Evolutionary conservation across 2,329 filamentous ascomycete species (phyloP).

Genomic region (Stagonosporopsis rhizophila): DNA sequence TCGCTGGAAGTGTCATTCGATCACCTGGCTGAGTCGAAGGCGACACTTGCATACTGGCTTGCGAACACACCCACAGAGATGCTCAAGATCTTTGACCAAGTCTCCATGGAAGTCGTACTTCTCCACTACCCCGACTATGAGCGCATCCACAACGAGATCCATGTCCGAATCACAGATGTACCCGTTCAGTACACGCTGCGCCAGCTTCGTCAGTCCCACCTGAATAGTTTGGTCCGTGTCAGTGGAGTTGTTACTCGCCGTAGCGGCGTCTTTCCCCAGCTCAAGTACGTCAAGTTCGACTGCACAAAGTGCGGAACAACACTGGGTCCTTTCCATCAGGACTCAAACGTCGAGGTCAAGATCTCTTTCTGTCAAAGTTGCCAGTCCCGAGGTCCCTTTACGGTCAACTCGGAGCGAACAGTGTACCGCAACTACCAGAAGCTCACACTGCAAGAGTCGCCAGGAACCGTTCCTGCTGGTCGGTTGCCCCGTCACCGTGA

Average conservation of each 20-base stretch:
- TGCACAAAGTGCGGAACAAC: slow-evolving; percentile 92
- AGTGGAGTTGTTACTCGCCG: slow-evolving; percentile 94
- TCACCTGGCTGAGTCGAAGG: slow-evolving; percentile 87
- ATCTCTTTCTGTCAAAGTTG: slow-evolving; percentile 97
- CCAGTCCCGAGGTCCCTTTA: slow-evolving; percentile 93
- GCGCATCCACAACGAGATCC: slow-evolving; percentile 95
- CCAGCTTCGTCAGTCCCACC: slow-evolving; percentile 90
- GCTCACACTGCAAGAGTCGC: slow-evolving; percentile 94
- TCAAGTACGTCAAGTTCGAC: slow-evolving; percentile 99
- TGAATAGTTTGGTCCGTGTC: slow-evolving; percentile 94
- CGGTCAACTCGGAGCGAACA: slow-evolving; percentile 94
- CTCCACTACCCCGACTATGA: slow-evolving; percentile 98
- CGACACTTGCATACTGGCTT: slow-evolving; percentile 92
- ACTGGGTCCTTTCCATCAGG: slow-evolving; percentile 94
- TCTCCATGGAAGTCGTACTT: slow-evolving; percentile 94
- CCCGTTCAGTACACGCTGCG: slow-evolving; percentile 95
- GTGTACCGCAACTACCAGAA: slow-evolving; percentile 99
- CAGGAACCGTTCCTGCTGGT: slow-evolving; percentile 93
- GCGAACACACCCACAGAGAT: slow-evolving; percentile 96
- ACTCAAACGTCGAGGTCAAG: slow-evolving; percentile 95
- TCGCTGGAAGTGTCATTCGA: slow-evolving; percentile 96
- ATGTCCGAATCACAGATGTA: slow-evolving; percentile 94
- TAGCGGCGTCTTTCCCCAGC: slow-evolving; percentile 93
- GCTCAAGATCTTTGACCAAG: slow-evolving; percentile 93
- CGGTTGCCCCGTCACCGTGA: slow-evolving; percentile 92